Conservation (phyloP, 2,329 filamentous ascomycete genomes). For the Claviceps fusiformis region DNA sequence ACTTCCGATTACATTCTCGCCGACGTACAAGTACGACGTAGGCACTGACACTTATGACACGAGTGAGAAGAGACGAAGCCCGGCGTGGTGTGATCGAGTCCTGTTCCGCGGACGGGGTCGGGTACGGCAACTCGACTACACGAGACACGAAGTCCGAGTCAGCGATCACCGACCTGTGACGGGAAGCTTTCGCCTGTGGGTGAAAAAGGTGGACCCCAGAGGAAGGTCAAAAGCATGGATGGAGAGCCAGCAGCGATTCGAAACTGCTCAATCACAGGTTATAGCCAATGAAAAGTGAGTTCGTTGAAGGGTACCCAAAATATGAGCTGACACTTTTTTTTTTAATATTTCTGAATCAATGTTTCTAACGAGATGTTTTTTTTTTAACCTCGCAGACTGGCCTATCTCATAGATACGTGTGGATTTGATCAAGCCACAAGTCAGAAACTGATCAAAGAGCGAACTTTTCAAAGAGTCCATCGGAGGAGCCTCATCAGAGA, state of each 20-base stretch:
- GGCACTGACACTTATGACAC: slow-evolving; percentile 89
- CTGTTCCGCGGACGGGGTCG: slow-evolving; percentile 72
- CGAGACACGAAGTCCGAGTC: slow-evolving; percentile 74
- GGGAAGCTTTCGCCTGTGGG: slow-evolving; percentile 64
- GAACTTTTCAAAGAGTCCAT: slow-evolving; percentile 14
- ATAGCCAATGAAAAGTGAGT: slow-evolving; percentile 65
- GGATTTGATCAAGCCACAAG: slow-evolving; percentile 42
- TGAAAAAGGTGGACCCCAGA: slow-evolving; percentile 67
- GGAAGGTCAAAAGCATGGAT: slow-evolving; percentile 56
- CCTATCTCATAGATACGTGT: slow-evolving; percentile 36
- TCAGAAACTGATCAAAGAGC: slow-evolving; percentile 31
- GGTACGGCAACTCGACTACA: slow-evolving; percentile 79
- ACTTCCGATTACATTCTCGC: slow-evolving; percentile 77
- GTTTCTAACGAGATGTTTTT: neutral
- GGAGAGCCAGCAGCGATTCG: slow-evolving; percentile 61
- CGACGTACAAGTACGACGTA: slow-evolving; percentile 98
- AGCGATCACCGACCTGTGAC: slow-evolving; percentile 92
- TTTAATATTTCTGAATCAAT: neutral
- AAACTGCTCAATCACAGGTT: slow-evolving; percentile 54
- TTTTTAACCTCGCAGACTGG: slow-evolving; percentile 22
- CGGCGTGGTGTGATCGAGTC: slow-evolving; percentile 92
- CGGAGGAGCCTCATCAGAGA: slow-evolving; percentile 16
- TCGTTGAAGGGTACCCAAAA: too few species aligned
- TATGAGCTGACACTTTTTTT: neutral
- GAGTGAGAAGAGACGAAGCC: slow-evolving; percentile 84